Evolutionary conservation across 2,329 filamentous ascomycete species (phyloP).

Genomic region (Colletotrichum somersetense): DNA sequence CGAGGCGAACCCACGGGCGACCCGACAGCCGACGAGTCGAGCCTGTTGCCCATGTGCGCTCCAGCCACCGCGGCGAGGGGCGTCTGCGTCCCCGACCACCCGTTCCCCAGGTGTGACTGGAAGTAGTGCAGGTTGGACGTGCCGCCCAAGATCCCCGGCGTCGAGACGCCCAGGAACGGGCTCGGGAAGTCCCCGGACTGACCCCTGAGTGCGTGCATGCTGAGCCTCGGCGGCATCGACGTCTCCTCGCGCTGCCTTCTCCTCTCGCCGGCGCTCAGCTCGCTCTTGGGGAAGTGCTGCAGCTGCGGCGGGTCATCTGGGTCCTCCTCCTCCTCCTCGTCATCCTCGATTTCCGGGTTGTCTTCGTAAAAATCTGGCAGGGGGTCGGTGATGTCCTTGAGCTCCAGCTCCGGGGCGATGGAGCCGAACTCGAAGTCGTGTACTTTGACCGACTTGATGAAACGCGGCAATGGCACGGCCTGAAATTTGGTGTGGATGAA

Average conservation of each 20-base stretch:
- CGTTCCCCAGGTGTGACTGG: constrained; percentile 79
- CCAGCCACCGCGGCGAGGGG: constrained; percentile 84
- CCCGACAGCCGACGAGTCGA: constrained; percentile 35
- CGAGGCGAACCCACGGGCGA: constrained; percentile 33
- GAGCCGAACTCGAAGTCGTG: constrained; percentile 94
- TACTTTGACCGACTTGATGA: constrained; percentile 96
- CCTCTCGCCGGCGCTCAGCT: constrained; percentile 43
- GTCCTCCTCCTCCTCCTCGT: constrained; percentile 56
- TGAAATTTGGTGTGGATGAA: constrained; percentile 98
- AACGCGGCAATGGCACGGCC: constrained; percentile 88
- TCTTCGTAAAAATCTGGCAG: constrained; percentile 97
- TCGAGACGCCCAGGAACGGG: constrained; percentile 71
- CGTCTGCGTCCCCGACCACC: constrained; percentile 81
- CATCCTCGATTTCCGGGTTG: constrained; percentile 68
- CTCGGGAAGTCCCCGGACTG: constrained; percentile 59
- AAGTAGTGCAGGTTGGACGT: constrained; percentile 86
- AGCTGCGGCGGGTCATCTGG: constrained; percentile 49
- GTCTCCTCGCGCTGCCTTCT: constrained; percentile 40
- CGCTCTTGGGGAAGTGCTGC: constrained; percentile 38
- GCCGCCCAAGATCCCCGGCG: constrained; percentile 75
- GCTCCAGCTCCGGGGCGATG: constrained; percentile 84
- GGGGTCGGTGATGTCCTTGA: constrained; percentile 97
- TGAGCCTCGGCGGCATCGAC: constrained; percentile 54
- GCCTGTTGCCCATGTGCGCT: constrained; percentile 59
- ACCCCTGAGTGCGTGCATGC: constrained; percentile 49